Evolutionary conservation across 2,329 filamentous ascomycete species (phyloP).

Genomic region (Aspergillus felis): DNA sequence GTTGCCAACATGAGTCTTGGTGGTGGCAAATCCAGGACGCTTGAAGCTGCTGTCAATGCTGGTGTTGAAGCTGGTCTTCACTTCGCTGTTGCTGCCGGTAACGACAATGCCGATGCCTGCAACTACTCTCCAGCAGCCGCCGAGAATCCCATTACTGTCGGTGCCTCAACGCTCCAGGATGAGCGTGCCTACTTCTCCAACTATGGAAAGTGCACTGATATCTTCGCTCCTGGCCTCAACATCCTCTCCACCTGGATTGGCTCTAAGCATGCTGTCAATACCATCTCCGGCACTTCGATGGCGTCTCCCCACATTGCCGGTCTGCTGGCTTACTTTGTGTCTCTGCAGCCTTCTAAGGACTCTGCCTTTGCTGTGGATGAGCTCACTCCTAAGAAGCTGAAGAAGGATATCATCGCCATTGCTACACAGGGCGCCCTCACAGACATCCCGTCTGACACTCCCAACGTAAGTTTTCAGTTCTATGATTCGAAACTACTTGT

Average conservation of each 20-base stretch:
- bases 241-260: slow-evolving; percentile 98
- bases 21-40: slow-evolving; percentile 89
- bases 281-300: slow-evolving; percentile 99
- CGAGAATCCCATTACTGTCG: slow-evolving; percentile 87
- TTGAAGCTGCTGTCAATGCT: slow-evolving; percentile 90
- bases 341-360: slow-evolving; percentile 83
- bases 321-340: slow-evolving; percentile 96
- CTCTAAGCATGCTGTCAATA: slow-evolving; percentile 93
- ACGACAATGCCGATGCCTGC: slow-evolving; percentile 98
- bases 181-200: slow-evolving; percentile 99
- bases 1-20: slow-evolving; percentile 99
- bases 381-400: slow-evolving; percentile 91
- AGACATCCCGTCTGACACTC: slow-evolving; percentile 80
- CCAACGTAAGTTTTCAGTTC: slow-evolving; percentile 60
- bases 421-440: slow-evolving; percentile 73
- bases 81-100: slow-evolving; percentile 97
- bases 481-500: not conserved
- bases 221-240: slow-evolving; percentile 96
- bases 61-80: slow-evolving; percentile 88
- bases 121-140: slow-evolving; percentile 97
- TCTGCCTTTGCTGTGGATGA: slow-evolving; percentile 86
- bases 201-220: slow-evolving; percentile 98
- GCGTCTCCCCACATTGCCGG: slow-evolving; percentile 95
- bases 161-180: slow-evolving; percentile 87
- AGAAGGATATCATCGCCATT: slow-evolving; percentile 79